Evolutionary conservation across 1,284 basidiomycete genomes (phyloP).

Genomic region (Leccinum ponderosum): DNA sequence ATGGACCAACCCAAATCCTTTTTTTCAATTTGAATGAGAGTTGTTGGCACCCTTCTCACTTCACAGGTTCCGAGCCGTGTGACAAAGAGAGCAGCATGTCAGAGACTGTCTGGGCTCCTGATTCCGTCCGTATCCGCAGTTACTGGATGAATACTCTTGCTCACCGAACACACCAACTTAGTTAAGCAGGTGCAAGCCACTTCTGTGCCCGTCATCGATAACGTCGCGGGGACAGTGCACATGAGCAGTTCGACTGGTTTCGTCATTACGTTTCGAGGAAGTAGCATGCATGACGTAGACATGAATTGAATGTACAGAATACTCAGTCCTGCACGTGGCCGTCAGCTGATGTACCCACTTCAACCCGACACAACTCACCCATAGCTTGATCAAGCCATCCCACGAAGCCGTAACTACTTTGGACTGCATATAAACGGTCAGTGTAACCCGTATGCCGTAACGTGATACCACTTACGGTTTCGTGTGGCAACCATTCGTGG

Average conservation of each 20-base stretch:
- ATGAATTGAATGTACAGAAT: constrained; percentile 11
- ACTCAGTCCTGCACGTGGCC: constrained; percentile 37
- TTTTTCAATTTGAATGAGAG: not conserved
- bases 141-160: not conserved
- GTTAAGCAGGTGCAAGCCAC: not conserved
- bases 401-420: constrained; percentile 96
- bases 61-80: constrained; percentile 1
- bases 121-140: constrained; percentile 1
- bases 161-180: not conserved
- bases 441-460: constrained; percentile 6
- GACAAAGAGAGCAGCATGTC: not conserved
- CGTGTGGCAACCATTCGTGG: constrained; percentile 98
- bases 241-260: not conserved
- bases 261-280: not conserved
- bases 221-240: not conserved
- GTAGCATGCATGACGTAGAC: not conserved
- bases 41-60: not conserved
- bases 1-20: not conserved
- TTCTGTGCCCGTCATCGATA: constrained; percentile 10
- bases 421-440: constrained; percentile 51
- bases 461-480: constrained; percentile 68
- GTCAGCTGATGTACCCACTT: constrained; percentile 9
- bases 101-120: not conserved
- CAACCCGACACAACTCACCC: constrained; percentile 50
- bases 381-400: constrained; percentile 97